These are phyloP conservation scores for Scheffersomyces illinoinensis DNA, from an alignment of 1,139 yeast species.

Conservation along the genomic window DNA sequence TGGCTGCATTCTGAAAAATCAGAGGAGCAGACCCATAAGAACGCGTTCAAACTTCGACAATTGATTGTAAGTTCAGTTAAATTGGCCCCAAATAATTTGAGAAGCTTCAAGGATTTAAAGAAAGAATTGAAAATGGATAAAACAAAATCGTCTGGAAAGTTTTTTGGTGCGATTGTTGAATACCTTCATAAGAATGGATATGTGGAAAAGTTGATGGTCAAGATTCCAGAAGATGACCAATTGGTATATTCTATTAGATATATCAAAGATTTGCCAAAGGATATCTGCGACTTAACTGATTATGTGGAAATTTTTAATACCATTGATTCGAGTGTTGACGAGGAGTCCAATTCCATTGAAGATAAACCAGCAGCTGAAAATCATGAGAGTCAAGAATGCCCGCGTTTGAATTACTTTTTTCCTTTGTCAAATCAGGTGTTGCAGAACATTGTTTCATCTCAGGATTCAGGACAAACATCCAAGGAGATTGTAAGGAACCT, in stretches of 20 bases:
- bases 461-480: conserved; percentile 56
- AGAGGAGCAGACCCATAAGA: conserved; percentile 30
- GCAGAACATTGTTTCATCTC: conserved; percentile 38
- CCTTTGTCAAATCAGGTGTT: conserved; percentile 67
- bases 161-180: conserved; percentile 53
- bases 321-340: conserved; percentile 16
- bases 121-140: conserved; percentile 59
- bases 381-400: conserved; percentile 14
- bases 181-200: conserved; percentile 53
- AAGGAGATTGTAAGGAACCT: conserved; percentile 50
- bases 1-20: conserved; percentile 6
- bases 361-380: conserved; percentile 6
- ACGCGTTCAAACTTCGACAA: conserved; percentile 29
- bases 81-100: conserved; percentile 64
- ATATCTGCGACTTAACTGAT: conserved; percentile 25
- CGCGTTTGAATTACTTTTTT: conserved; percentile 51
- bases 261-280: conserved; percentile 51
- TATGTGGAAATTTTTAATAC: conserved; percentile 16
- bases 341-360: conserved; percentile 7
- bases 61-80: conserved; percentile 56
- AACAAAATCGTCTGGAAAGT: conserved; percentile 42
- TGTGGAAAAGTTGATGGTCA: conserved; percentile 59
- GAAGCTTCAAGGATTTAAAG: conserved; percentile 67
- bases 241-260: conserved; percentile 62
- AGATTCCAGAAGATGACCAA: conserved; percentile 42